Evolutionary conservation across 192 early-diverging fungal species (phyloP).

Genomic region (Entophlyctis helioformis): DNA sequence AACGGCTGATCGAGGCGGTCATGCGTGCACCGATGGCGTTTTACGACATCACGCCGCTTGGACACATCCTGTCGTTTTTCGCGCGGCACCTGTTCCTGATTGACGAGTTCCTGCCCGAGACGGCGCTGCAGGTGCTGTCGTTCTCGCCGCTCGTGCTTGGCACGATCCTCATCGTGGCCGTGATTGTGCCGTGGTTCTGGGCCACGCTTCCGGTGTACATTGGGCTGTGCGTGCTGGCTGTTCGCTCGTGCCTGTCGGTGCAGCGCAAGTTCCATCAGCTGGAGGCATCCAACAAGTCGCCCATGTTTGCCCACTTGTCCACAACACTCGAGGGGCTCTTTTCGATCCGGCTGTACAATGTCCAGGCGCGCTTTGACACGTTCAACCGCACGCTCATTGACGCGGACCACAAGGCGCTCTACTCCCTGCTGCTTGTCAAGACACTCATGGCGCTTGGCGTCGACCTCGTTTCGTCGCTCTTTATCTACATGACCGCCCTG

Average conservation of each 20-base stretch:
- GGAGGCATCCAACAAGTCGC: conserved; percentile 55
- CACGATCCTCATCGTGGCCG: conserved; percentile 32
- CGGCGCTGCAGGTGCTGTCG: conserved; percentile 21
- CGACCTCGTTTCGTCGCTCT: conserved; percentile 47
- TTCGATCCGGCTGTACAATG: conserved; percentile 56
- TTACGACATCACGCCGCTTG: conserved; percentile 30
- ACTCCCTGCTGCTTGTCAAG: conserved; percentile 52
- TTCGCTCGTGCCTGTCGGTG: conserved; percentile 13
- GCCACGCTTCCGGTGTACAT: conserved; percentile 29
- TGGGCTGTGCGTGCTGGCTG: neutral
- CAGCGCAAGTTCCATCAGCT: conserved; percentile 44
- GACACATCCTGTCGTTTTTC: conserved; percentile 66
- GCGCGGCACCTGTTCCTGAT: conserved; percentile 63
- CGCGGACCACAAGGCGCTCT: conserved; percentile 55
- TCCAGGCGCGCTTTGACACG: conserved; percentile 43
- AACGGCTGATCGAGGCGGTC: conserved; percentile 16
- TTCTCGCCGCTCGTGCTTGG: conserved; percentile 32
- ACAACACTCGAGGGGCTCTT: conserved; percentile 60
- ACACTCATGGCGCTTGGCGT: conserved; percentile 49
- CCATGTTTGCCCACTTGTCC: conserved; percentile 61
- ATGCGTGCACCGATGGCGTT: conserved; percentile 28
- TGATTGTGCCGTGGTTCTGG: conserved; percentile 45
- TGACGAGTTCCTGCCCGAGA: conserved; percentile 21
- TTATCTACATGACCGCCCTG: conserved; percentile 51
- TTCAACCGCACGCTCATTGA: conserved; percentile 52